Evolutionary conservation across 305 asterid genomes (phyloP).

Genomic region (Ilex paraguariensis): DNA sequence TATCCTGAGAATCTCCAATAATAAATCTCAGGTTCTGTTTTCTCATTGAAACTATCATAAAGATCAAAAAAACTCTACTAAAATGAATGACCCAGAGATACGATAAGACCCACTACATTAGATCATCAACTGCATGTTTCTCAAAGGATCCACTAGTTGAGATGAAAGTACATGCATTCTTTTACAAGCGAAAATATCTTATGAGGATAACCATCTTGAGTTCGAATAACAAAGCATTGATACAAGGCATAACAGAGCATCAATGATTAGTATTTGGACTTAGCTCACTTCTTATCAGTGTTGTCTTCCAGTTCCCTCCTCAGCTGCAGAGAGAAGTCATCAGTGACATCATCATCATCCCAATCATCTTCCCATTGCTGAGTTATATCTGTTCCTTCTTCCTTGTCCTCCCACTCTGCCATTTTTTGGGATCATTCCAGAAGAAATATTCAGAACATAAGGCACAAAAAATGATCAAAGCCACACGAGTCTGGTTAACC

Average conservation of each 20-base stretch:
- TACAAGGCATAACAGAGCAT: not conserved
- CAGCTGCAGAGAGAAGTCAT: constrained; percentile 93
- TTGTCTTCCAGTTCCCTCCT: constrained; percentile 79
- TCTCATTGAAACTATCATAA: no score
- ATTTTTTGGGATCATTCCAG: constrained; percentile 2
- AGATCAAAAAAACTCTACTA: no score
- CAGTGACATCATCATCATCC: constrained; percentile 96
- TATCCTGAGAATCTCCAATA: no score
- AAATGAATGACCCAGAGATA: no score
- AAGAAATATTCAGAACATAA: not conserved
- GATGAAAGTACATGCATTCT: no score
- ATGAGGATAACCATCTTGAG: not conserved
- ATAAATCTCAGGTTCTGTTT: no score
- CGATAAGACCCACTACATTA: no score
- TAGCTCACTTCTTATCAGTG: constrained; percentile 42
- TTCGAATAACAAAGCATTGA: no score
- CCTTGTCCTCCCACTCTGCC: constrained; percentile 74
- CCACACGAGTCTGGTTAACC: not conserved
- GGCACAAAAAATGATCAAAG: not conserved
- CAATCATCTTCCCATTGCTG: constrained; percentile 99
- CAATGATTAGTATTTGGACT: constrained; percentile 21
- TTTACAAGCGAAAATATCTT: not conserved
- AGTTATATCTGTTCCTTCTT: constrained; percentile 65
- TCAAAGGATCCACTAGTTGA: no score
- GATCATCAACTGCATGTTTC: no score